Evolutionary conservation across 2,329 filamentous ascomycete species (phyloP).

Genomic region (Alternaria arbusti): DNA sequence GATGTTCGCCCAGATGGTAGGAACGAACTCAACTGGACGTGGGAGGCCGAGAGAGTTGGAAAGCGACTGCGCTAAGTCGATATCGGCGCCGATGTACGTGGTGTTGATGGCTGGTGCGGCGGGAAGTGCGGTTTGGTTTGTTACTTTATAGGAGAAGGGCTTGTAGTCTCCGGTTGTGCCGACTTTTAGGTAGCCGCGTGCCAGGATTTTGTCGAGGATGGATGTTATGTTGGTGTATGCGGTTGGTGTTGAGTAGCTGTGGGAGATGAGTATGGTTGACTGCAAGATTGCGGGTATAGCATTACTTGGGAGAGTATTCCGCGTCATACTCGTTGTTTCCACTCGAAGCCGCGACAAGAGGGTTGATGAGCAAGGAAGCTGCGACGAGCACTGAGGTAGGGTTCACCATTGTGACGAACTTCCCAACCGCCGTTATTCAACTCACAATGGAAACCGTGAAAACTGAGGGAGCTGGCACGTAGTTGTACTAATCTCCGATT

Average conservation of each 20-base stretch:
- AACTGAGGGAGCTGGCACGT: neutral
- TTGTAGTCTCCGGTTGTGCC: slow-evolving; percentile 24
- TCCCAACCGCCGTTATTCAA: accelerated
- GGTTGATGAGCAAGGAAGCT: neutral
- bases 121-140: slow-evolving; percentile 15
- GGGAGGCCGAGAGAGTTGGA: slow-evolving; percentile 15
- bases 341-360: neutral
- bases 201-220: slow-evolving; percentile 13
- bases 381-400: neutral
- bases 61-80: slow-evolving; percentile 13
- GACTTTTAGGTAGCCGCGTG: slow-evolving; percentile 21
- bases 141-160: slow-evolving; percentile 20
- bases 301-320: neutral
- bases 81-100: slow-evolving; percentile 19
- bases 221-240: slow-evolving; percentile 9
- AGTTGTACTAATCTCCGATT: neutral
- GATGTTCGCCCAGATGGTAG: slow-evolving; percentile 17
- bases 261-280: neutral
- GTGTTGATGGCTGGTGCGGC: slow-evolving; percentile 14
- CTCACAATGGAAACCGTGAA: neutral
- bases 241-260: neutral
- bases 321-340: neutral
- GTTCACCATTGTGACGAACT: neutral
- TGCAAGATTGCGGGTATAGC: neutral
- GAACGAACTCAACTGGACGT: slow-evolving; percentile 14